A percentile compares a stretch with the other conserved stretches of the same genome.
Conservation (phyloP, 2,329 filamentous ascomycete species). For the Aureobasidium mangrovei region DNA sequence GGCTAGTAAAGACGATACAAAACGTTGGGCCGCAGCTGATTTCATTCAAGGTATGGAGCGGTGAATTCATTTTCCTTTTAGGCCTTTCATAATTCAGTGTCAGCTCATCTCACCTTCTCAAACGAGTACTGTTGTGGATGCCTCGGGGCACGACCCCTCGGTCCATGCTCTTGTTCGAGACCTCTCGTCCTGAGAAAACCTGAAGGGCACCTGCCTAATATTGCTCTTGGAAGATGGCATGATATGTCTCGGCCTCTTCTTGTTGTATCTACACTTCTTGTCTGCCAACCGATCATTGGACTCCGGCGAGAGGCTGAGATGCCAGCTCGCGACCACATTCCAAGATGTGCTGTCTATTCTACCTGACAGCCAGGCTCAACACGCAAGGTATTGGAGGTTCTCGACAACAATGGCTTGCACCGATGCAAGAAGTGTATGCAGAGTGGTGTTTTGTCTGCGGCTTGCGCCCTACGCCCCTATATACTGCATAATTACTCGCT, state of each 20-base stretch:
- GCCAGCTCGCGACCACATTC: too few relatives aligned
- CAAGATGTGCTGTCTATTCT: too few relatives aligned
- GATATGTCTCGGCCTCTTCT: neutral
- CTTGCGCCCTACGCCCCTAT: too few relatives aligned
- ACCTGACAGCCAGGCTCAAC: too few relatives aligned
- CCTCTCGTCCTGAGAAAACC: neutral
- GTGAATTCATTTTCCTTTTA: neutral
- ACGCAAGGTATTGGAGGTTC: too few relatives aligned
- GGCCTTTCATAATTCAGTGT: neutral
- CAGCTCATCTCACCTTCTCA: neutral
- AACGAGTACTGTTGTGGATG: neutral
- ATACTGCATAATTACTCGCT: too few relatives aligned
- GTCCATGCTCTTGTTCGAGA: neutral
- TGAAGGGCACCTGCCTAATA: neutral
- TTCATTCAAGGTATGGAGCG: neutral
- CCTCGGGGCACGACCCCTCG: too few relatives aligned
- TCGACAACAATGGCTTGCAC: too few relatives aligned
- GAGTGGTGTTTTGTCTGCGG: too few relatives aligned
- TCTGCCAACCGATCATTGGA: too few relatives aligned
- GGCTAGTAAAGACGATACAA: neutral
- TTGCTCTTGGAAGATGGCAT: neutral
- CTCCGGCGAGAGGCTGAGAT: too few relatives aligned
- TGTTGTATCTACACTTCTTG: neutral
- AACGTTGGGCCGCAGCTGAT: neutral
- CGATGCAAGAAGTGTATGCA: too few relatives aligned